Evolutionary conservation across 2,329 filamentous ascomycete species (phyloP).

Genomic region (Claviceps pusilla): DNA sequence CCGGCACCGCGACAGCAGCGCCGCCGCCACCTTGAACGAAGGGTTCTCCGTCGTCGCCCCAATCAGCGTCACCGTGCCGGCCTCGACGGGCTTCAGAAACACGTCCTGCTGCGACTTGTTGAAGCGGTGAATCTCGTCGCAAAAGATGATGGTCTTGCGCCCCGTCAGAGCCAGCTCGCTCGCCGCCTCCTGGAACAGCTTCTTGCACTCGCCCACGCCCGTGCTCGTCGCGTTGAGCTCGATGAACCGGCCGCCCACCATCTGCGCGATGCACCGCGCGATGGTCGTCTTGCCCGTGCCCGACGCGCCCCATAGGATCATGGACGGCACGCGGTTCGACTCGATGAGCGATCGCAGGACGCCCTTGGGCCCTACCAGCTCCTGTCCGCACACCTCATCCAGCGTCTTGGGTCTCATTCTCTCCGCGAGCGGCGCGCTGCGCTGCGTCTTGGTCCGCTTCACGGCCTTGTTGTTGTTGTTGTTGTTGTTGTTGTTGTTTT

Average conservation of each 20-base stretch:
- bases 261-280: slow-evolving; percentile 72
- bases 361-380: slow-evolving; percentile 73
- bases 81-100: slow-evolving; percentile 83
- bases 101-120: slow-evolving; percentile 88
- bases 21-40: slow-evolving; percentile 80
- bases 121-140: slow-evolving; percentile 91
- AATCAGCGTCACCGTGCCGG: slow-evolving; percentile 77
- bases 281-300: slow-evolving; percentile 86
- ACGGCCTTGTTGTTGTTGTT: slow-evolving; percentile 14
- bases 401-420: slow-evolving; percentile 77
- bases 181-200: slow-evolving; percentile 71
- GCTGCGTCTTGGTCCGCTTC: slow-evolving; percentile 55
- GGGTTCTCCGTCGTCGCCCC: slow-evolving; percentile 96
- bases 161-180: slow-evolving; percentile 70
- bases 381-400: slow-evolving; percentile 81
- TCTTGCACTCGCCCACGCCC: slow-evolving; percentile 82
- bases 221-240: slow-evolving; percentile 90
- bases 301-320: slow-evolving; percentile 82
- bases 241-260: slow-evolving; percentile 72
- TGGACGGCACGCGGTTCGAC: slow-evolving; percentile 71
- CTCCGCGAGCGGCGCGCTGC: slow-evolving; percentile 74
- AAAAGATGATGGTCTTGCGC: slow-evolving; percentile 88
- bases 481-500: neutral
- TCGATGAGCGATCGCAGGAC: slow-evolving; percentile 78
- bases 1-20: slow-evolving; percentile 74